Base-by-base conservation (phyloP, 75 land plant genomes). In the Isoetes taiwanensis region DNA sequence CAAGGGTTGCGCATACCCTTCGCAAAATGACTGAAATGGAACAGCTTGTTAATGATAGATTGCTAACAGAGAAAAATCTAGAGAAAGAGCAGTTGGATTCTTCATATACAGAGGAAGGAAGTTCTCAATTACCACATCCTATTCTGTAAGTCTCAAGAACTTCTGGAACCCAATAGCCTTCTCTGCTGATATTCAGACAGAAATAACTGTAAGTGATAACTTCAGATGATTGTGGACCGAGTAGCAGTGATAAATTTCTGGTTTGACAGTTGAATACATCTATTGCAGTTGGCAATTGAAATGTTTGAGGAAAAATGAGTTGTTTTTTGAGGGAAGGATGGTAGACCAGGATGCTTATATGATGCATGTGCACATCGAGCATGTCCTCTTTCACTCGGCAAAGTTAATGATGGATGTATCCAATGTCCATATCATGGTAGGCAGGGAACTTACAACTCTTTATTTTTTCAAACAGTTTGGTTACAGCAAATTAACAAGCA, bases 151-250 rank as follows among this genome's bases (percentile, higher is more conserved):
- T n/a, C 69, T 93, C 50, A 84, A 84, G 70, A 87, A 93, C 39
- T 93, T 81, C 43, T 93, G 98, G 98, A 87, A 88, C 48, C 98
- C 98, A 25, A 81, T 88, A 30, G 96, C 90, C 26, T 93, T 93
- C 56, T 72, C 98, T 9, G 65, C 30, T 20, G 83, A 83, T 63
- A 61, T 93, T 23, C 78, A 88, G 38, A 77, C 75, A 37, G 83
- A 79, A 31, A 88, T 75, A 32, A 87, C 86, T 86, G 98, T 88
- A 64, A 68, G 37, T 10, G 21, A 8, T n/a, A n/a, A n/a, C n/a
- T n/a, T n/a, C 43, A 26, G 24, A 10, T 43, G 6, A 58, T 58
- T 12, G 8, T 41, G 21, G 61, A 1, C 26, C 6, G 19, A n/a
- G 41, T 31, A 11, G 3, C 12, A 23, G 10, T 58, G 59, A 24